Base-by-base conservation (phyloP, 495 filamentous ascomycete species). In the Articulospora tetracladia region DNA sequence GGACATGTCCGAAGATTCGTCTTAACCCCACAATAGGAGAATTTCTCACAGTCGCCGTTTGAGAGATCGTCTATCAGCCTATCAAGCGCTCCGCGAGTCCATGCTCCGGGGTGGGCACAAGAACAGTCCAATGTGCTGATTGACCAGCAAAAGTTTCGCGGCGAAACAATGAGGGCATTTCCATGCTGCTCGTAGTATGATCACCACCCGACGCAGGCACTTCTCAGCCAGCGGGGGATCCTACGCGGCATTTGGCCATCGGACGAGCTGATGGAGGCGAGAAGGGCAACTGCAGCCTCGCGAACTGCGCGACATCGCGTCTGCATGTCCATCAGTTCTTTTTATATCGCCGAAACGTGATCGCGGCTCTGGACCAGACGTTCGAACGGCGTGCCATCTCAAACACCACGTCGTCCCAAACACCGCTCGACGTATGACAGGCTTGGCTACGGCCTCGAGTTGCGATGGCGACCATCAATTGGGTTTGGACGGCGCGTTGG, bases 391-490 rank as follows among this genome's bases (percentile, higher is more conserved):
- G 4, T 26, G 20, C 17, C 47, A 50, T 26, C 23, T 27, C 20
- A 50, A 50, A 50, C 47, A 50, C 25, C 47, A 25, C 25, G 25
- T 27, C 47, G 47, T 50, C 25, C 47, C 47, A 50, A 25, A 50
- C 47, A 10, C 8, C 22, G 3, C 2, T n/a, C 11, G 23, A 24
- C 19, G 19, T 50, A 13, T 50, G 47, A 25, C 25, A 24, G 7
- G 22, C 47, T 50, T 50, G 47, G 11, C 47, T 13, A n/a, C 3
- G 47, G 3, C 20, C 11, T 25, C 22, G 25, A 50, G 20, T 6
- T 17, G 3, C 8, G 39, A 44, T n/a, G 39, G 15, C 17, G 39
- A 53, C 24, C 25, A 53, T 53, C 22, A 17, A 23, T 55, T 32
- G 15, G 7, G 53, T 22, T 20, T 15, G 13, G 53, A 55, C 17